Evolutionary conservation across 495 filamentous ascomycete species (phyloP).

Genomic region (Penicillium subrubescens): DNA sequence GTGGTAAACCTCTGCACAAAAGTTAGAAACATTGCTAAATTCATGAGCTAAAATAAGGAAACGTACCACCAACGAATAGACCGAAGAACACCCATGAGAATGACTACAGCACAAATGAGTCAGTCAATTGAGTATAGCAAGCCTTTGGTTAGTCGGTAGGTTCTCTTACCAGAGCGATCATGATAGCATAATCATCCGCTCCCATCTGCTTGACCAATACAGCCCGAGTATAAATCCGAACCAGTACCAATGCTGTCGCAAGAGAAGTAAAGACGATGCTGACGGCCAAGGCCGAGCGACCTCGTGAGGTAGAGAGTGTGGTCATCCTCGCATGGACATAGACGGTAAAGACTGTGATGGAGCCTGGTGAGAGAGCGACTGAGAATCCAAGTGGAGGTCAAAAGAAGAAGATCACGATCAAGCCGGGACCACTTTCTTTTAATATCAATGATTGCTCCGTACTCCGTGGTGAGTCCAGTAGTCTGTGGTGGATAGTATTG

Average conservation of each 20-base stretch:
- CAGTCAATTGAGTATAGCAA: neutral
- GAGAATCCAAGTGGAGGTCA: neutral
- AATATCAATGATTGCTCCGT: constrained; percentile 3
- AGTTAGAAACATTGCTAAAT: constrained; percentile 9
- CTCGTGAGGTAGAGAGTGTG: constrained; percentile 32
- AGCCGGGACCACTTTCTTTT: constrained; percentile 17
- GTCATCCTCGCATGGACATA: constrained; percentile 29
- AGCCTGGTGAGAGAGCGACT: neutral
- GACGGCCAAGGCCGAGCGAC: constrained; percentile 31
- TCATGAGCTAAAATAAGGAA: neutral
- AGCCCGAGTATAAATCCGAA: constrained; percentile 55
- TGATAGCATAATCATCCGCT: constrained; percentile 49
- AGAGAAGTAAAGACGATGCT: constrained; percentile 37
- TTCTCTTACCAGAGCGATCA: constrained; percentile 30
- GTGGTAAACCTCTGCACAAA: constrained; percentile 31
- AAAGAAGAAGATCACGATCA: neutral
- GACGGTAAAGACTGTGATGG: constrained; percentile 3
- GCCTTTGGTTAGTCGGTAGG: too few species aligned
- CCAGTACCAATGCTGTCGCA: constrained; percentile 30
- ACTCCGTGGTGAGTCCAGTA: neutral
- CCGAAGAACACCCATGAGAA: constrained; percentile 43
- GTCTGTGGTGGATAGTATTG: too few species aligned
- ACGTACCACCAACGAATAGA: constrained; percentile 37
- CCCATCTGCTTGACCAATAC: constrained; percentile 61
- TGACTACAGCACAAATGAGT: constrained; percentile 11